Evolutionary conservation across 2,329 filamentous ascomycete species (phyloP), one percentile per base, ranked within the genome.

Genomic region (Geosmithia flava): DNA sequence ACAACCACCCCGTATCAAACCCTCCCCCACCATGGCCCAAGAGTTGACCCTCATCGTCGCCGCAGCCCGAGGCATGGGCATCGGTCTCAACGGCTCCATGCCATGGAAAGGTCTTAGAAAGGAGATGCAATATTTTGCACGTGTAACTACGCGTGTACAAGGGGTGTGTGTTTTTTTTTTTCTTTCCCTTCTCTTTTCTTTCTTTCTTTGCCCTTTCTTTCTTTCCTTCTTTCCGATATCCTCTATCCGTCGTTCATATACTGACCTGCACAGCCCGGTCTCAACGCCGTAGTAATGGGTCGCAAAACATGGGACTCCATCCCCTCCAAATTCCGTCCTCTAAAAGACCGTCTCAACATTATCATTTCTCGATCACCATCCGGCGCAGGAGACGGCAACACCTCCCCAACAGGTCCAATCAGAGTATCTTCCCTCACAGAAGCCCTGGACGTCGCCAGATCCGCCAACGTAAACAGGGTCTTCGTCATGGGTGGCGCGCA

Each of bases 261-360:
- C 17, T 19, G 8, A 8, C 23, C 41, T 65, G 51, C 58, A 3
- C 56, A 65, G 2, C 50, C 64, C 7, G 53, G 68, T 42, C 50
- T 68, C 54, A 91, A 90, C 63, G 85, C 87, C 17, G 87, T 97
- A 47, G 84, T 98, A 56, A 98, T 98, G 93, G 93, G 93, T 51
- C 85, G 93, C 59, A 96, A 94, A 67, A 98, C 93, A 0, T 98
- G 91, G 83, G 88, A 95, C 47, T 88, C 82, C 53, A 91, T 98
- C 51, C 91, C 93, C 2, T 60, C 71, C 7, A 76, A 73, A 47
- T 89, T 93, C 62, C 76, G 89, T 2, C 93, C 93, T 17, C 73
- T 98, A 33, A 82, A 80, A 52, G 84, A 81, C 52, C 74, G 93
- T 10, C 70, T 89, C 46, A 97, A 95, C 64, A 78, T 96, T 41